Conservation (phyloP, 805 yeast species). For the Nakazawaea sp. region DNA sequence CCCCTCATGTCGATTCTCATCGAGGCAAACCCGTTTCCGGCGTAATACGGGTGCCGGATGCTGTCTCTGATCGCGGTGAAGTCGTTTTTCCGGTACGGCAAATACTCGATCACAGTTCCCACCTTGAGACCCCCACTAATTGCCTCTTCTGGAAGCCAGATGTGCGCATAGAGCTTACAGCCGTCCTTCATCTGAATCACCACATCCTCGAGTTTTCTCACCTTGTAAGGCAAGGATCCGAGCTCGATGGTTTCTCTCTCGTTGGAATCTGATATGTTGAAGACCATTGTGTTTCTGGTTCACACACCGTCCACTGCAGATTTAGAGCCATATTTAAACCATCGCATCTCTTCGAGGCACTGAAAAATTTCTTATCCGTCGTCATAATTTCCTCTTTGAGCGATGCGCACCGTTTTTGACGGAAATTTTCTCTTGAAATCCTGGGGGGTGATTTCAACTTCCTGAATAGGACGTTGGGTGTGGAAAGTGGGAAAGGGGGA, state of each 20-base stretch:
- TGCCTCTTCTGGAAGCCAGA: slow-evolving; percentile 36
- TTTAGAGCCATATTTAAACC: no score
- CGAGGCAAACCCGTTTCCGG: slow-evolving; percentile 39
- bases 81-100: slow-evolving; percentile 39
- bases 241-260: slow-evolving; percentile 18
- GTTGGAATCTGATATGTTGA: slow-evolving; percentile 31
- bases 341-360: no score
- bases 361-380: no score
- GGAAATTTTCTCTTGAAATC: no score
- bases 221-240: slow-evolving; percentile 22
- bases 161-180: slow-evolving; percentile 28
- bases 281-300: slow-evolving; percentile 31
- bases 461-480: no score
- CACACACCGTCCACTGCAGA: no score
- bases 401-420: no score
- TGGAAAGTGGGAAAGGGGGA: no score
- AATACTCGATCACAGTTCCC: slow-evolving; percentile 35
- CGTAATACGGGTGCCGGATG: slow-evolving; percentile 38
- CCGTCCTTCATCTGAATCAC: slow-evolving; percentile 34
- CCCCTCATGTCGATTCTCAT: slow-evolving; percentile 43
- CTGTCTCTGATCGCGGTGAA: slow-evolving; percentile 37
- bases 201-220: slow-evolving; percentile 27
- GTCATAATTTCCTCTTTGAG: no score
- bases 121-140: slow-evolving; percentile 20
- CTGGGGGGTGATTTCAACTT: no score